Evolutionary conservation across 495 filamentous ascomycete species (phyloP).

Genomic region (Aspergillus avenaceus): DNA sequence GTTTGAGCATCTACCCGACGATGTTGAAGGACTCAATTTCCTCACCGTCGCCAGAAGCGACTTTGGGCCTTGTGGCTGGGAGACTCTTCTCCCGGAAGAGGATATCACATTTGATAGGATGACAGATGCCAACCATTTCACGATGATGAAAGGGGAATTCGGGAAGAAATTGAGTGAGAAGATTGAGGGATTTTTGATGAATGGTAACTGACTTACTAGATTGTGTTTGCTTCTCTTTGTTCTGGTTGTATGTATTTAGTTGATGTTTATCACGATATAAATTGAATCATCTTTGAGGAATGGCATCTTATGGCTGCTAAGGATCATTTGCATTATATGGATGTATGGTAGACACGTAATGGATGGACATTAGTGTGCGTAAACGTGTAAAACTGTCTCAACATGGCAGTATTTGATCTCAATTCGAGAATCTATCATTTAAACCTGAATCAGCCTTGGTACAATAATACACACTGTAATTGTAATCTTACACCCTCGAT

Average conservation of each 20-base stretch:
- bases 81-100: constrained; percentile 15
- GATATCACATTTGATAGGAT: constrained; percentile 23
- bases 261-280: no score
- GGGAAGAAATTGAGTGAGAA: neutral
- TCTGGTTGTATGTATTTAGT: neutral
- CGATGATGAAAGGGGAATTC: constrained; percentile 21
- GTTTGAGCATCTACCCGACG: constrained; percentile 18
- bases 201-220: neutral
- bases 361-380: no score
- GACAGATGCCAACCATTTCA: constrained; percentile 34
- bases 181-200: neutral
- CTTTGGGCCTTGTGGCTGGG: constrained; percentile 30
- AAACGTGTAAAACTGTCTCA: no score
- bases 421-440: no score
- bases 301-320: no score
- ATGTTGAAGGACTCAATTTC: constrained; percentile 31
- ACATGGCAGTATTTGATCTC: no score
- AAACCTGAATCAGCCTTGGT: no score
- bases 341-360: no score
- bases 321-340: no score
- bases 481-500: no score
- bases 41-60: constrained; percentile 32
- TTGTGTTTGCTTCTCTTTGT: neutral
- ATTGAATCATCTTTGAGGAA: no score
- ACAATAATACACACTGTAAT: no score